Conservation (phyloP, 306 rosid species). For the Malus fusca region DNA sequence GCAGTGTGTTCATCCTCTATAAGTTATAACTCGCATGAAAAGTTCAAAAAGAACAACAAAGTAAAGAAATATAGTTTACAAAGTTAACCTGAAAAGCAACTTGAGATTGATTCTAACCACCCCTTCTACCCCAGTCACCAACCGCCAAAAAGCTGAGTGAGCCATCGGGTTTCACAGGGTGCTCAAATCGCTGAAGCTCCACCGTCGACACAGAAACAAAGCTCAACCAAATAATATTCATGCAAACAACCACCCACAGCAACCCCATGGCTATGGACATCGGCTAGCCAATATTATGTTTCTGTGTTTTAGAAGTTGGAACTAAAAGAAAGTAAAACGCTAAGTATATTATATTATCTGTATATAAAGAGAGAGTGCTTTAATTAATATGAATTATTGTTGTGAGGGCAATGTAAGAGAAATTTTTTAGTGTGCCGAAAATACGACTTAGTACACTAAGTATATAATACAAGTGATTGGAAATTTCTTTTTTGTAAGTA, state of each 20-base stretch:
- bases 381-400: not conserved
- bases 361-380: too few species aligned
- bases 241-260: not conserved
- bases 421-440: too few species aligned
- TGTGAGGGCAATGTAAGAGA: not conserved
- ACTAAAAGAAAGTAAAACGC: too few species aligned
- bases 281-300: not conserved
- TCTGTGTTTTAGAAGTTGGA: not conserved
- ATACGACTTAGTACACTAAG: too few species aligned
- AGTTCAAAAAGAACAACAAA: not conserved
- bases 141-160: slow-evolving; percentile 53
- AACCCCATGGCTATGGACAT: not conserved
- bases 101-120: slow-evolving; percentile 47
- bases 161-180: slow-evolving; percentile 31
- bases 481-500: too few species aligned
- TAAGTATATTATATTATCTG: too few species aligned
- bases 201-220: not conserved
- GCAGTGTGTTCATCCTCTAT: too few species aligned
- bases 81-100: slow-evolving; percentile 43
- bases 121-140: slow-evolving; percentile 70
- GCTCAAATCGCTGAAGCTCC: slow-evolving; percentile 14
- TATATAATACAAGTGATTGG: too few species aligned
- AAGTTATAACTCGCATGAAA: too few species aligned
- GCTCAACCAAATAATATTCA: not conserved
- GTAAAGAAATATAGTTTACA: not conserved